Conservation (phyloP, 2,329 filamentous ascomycete genomes). For the Teratosphaeria epicoccoides region DNA sequence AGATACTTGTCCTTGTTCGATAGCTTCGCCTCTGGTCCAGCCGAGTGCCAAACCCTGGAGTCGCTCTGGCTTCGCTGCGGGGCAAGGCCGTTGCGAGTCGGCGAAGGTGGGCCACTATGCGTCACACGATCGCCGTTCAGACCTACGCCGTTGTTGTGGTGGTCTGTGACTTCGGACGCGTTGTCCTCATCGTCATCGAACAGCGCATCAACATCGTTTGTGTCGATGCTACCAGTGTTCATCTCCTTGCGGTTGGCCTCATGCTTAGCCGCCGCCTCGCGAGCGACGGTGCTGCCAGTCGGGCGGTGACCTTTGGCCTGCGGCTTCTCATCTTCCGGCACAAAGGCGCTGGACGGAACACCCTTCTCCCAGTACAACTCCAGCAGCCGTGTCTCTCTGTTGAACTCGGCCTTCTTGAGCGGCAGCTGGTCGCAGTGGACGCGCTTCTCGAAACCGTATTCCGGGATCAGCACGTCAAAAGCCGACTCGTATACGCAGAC, state of each 20-base stretch:
- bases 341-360: conserved; percentile 86
- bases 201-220: conserved; percentile 85
- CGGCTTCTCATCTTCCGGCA: conserved; percentile 92
- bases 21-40: conserved; percentile 67
- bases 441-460: conserved; percentile 98
- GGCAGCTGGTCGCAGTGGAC: conserved; percentile 98
- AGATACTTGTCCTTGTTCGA: conserved; percentile 95
- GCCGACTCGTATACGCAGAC: conserved; percentile 97
- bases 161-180: conserved; percentile 77
- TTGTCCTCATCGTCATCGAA: conserved; percentile 67
- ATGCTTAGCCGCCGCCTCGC: conserved; percentile 67
- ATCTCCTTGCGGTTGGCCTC: conserved; percentile 88
- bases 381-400: conserved; percentile 87
- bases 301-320: conserved; percentile 51
- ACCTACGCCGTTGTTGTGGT: conserved; percentile 74
- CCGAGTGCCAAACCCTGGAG: conserved; percentile 67
- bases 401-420: conserved; percentile 97
- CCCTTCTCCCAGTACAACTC: conserved; percentile 99
- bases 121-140: conserved; percentile 72
- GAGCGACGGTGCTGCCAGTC: conserved; percentile 55
- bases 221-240: conserved; percentile 86
- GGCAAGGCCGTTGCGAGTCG: conserved; percentile 60
- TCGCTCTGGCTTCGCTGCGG: conserved; percentile 88
- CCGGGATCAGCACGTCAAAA: conserved; percentile 94
- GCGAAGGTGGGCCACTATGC: conserved; percentile 89